Evolutionary conservation across 805 yeast species (phyloP).

Genomic region (Kregervanrija pseudodelftensis): DNA sequence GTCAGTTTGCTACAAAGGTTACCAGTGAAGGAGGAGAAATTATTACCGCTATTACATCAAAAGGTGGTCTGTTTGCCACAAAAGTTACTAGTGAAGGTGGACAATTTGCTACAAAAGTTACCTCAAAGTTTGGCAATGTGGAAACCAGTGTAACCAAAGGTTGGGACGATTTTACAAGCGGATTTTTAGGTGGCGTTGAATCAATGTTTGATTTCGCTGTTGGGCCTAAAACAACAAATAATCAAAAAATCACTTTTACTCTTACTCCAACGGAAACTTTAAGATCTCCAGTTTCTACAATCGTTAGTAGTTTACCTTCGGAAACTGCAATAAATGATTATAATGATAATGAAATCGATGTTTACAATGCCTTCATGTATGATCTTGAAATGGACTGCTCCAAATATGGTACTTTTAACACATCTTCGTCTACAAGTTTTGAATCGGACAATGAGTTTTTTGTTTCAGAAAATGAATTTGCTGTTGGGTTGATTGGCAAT

Average conservation of each 20-base stretch:
- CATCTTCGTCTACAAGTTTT: conserved; percentile 6
- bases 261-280: no score
- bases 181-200: no score
- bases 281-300: no score
- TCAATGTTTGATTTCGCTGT: no score
- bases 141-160: conserved; percentile 3
- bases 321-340: no score
- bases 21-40: conserved; percentile 3
- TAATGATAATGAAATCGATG: no score
- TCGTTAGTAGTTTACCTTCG: no score
- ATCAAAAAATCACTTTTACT: no score
- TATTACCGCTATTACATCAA: conserved; percentile 4
- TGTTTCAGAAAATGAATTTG: conserved; percentile 4
- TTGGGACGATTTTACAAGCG: conserved; percentile 1
- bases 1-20: not conserved
- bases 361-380: not conserved
- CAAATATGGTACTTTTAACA: conserved; percentile 9
- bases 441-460: not conserved
- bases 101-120: conserved; percentile 5
- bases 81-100: conserved; percentile 4
- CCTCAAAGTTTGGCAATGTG: conserved; percentile 3
- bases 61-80: conserved; percentile 5
- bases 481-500: conserved; percentile 8
- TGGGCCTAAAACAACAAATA: no score
- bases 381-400: conserved; percentile 6